Evolutionary conservation across 257 asterid genomes (phyloP).

Genomic region (Fraxinus cuspidata): DNA sequence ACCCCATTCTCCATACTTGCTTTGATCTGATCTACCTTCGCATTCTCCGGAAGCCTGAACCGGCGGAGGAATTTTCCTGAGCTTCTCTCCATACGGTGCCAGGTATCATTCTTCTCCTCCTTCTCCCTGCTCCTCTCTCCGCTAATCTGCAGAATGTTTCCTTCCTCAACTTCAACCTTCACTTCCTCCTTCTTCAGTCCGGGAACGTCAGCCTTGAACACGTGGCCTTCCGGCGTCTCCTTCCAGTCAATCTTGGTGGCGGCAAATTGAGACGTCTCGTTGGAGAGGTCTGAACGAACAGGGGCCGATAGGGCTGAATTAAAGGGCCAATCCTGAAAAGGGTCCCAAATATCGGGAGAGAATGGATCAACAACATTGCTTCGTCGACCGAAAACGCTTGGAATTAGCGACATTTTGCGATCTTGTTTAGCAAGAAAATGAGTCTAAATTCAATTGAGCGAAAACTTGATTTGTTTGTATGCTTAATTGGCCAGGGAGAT

Average conservation of each 20-base stretch:
- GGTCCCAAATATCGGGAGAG: constrained; percentile 22
- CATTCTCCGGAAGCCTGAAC: constrained; percentile 37
- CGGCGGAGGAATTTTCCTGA: constrained; percentile 32
- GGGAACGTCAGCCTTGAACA: constrained; percentile 36
- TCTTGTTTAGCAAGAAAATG: not conserved
- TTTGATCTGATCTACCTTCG: constrained; percentile 29
- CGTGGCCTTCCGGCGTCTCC: constrained; percentile 38
- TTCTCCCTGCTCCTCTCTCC: constrained; percentile 38
- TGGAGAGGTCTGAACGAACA: not conserved
- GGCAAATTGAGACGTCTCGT: constrained; percentile 25
- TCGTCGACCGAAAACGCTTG: constrained; percentile 20
- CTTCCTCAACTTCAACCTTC: constrained; percentile 41
- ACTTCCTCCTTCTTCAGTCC: constrained; percentile 42
- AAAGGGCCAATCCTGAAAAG: constrained; percentile 12
- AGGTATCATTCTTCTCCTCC: constrained; percentile 44
- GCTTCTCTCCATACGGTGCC: constrained; percentile 48
- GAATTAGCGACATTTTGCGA: constrained; percentile 27
- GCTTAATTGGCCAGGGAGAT: not conserved
- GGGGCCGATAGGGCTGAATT: not conserved
- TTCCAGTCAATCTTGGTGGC: constrained; percentile 31
- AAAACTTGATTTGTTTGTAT: not conserved
- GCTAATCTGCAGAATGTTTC: constrained; percentile 39
- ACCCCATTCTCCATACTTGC: constrained; percentile 37
- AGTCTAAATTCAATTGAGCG: not conserved
- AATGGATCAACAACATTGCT: constrained; percentile 11